Conservation (phyloP, 2,329 filamentous ascomycete genomes). For the Exophiala lecanii-corni region DNA sequence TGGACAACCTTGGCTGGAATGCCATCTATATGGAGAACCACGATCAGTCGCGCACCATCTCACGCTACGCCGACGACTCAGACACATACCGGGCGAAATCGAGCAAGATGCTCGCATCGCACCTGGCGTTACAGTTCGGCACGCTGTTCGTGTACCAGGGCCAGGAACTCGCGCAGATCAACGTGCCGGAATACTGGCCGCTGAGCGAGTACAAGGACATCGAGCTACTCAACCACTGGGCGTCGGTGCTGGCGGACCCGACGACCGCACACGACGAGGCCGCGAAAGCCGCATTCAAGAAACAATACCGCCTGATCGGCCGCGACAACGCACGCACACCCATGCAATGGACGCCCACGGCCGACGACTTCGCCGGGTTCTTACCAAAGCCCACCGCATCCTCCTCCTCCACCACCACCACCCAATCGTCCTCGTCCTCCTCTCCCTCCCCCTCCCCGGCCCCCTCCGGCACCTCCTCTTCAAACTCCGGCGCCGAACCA, state of each 20-base stretch:
- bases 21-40: conserved; percentile 62
- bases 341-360: conserved; percentile 55
- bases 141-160: conserved; percentile 59
- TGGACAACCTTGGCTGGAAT: conserved; percentile 50
- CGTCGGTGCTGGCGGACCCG: conserved; percentile 19
- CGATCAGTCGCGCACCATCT: conserved; percentile 55
- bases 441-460: too few relatives aligned
- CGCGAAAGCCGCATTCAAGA: conserved; percentile 3
- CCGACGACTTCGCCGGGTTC: conserved; percentile 1
- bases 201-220: conserved; percentile 41
- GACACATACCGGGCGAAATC: conserved; percentile 41
- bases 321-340: conserved; percentile 61
- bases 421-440: too few relatives aligned
- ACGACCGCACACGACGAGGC: conserved; percentile 7
- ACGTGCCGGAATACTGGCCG: conserved; percentile 47
- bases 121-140: conserved; percentile 46
- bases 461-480: too few relatives aligned
- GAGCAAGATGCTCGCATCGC: conserved; percentile 53
- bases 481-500: conserved; percentile 32
- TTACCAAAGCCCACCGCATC: neutral
- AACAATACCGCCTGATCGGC: conserved; percentile 17
- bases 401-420: neutral
- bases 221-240: conserved; percentile 48
- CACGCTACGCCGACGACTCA: conserved; percentile 47
- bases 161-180: conserved; percentile 58